Base-by-base conservation (phyloP, 768 basidiomycete genomes). In the Suillus clintonianus region DNA sequence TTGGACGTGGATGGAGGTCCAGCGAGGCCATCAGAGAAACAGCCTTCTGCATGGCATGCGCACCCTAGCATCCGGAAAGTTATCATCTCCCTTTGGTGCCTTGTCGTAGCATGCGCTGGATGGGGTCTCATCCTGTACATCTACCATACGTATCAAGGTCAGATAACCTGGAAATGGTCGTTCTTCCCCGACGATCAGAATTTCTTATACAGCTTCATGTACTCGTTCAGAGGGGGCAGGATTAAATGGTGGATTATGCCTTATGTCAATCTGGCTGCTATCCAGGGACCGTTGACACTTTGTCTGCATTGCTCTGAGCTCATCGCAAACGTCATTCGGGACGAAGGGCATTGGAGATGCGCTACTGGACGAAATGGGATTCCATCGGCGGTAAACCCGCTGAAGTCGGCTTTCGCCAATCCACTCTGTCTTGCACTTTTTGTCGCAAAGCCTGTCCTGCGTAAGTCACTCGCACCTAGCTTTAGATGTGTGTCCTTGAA, bases 201-300 rank as follows among this genome's bases (percentile, higher is more conserved):
- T 56, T 53, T 47, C 64, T 69, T 43, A 70, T 74, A n/a, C 69
- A 47, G 42, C 42, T 7, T 42, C 19, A 0, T 1, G 3, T 37
- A 19, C 19, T 0, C 19, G 17, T 15, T 17, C 10, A 4, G 68
- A 5, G 59, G 68, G 7, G 30, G 60, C 4, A 53, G 57, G 27
- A 61, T 66, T 69, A 37, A 43, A 15, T 72, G 68, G 17, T 75
- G 71, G 74, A 32, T 60, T 1, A 36, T 71, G 59, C 68, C 68
- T 62, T 76, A 71, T 27, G 4, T 66, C 63, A 74, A 64, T 58
- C 71, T 74, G 71, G 71, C 62, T 22, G 42, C 45, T 45, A 66
- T 75, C 32, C 72, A 76, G 19, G 72, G 74, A 41, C 70, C 72
- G 1, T 50, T 73, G 65, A 74, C 74, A 15, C n/a, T 73, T 64